Base-by-base conservation (phyloP, 805 yeast genomes). In the Schizosaccharomyces cryophilus region DNA sequence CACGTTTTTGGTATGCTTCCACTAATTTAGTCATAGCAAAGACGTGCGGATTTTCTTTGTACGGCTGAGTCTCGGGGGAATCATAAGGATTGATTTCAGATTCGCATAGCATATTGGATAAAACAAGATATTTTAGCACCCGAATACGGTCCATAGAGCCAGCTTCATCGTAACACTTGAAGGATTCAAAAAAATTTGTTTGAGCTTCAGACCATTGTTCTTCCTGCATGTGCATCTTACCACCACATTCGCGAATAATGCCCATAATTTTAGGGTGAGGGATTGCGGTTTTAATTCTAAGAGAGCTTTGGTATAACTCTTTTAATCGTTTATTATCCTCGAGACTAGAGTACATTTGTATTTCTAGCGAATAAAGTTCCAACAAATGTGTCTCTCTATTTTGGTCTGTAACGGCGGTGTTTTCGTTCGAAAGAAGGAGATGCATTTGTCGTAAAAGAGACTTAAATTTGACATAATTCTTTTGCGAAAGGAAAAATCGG, bases 241-340 rank as follows among this genome's bases (percentile, higher is more conserved):
- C 95, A 0, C 87, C 86, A 64, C 87, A 82, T 68, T 85, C 90
- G 63, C 80, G 77, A 30, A 86, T 77, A n/a, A 83, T 78, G 1
- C 90, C 95, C 69, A 81, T 73, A 31, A 84, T 80, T 59, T 77
- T 74, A 0, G 94, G 88, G 66, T 87, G 94, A 0, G 88, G 84
- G 2, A 84, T 82, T 24, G 86, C 84, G 0, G 81, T 73, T 6
- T 78, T 76, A 24, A 82, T 72, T 5, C 69, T 64, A n/a, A 72
- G 64, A 0, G 83, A 74, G 63, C 78, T 72, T 31, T 73, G 70
- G 64, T 83, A 80, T 24, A 82, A 72, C 59, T 75, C 72, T 61
- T 65, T 65, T 54, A 84, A 71, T 62, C 72, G 70, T 2, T 73
- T 63, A 38, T 73, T 65, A 31, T 74, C 66, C 9, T 73, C 70